Base-by-base conservation (phyloP, 352 stramenopile species). In the Pythium dissotocum region DNA sequence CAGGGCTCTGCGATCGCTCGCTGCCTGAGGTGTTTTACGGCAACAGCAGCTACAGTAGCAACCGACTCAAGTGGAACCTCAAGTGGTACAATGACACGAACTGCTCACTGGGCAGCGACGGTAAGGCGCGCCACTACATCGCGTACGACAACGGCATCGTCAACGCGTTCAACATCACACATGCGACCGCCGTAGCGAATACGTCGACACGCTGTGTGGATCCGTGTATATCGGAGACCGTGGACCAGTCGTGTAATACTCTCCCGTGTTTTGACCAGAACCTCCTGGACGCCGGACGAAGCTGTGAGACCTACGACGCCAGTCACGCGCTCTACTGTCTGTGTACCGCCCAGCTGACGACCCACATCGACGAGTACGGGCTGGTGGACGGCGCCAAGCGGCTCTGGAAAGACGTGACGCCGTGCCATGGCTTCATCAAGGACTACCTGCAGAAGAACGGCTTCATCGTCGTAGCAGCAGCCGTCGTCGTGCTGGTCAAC, bases 401-500 rank as follows among this genome's bases (percentile, higher is more conserved):
- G 40, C 77, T 95, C 12, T 95, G 85, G 85, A 54, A 73, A 0
- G 69, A 75, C 9, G 78, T 83, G 42, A 44, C 79, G 1, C 87
- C 87, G 1, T 95, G 87, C 24, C 79, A 71, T 4, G 74, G 67
- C 8, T 95, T 91, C 61, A 82, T 93, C 53, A 88, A 54, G 0
- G 83, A 89, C 61, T 95, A 88, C 44, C 6, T 90, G 6, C 73
- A 57, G 32, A 86, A 84, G 58, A 95, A 92, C 30, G 72, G 58
- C 1, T 85, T 95, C 60, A 89, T 95, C 24, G 58, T 88, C 5
- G 26, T 88, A 0, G 87, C 87, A 1, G 85, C 87, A 0, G 74
- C 68, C 18, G 76, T 93, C 14, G 85, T 95, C 2, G 83, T 95
- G 33, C 33, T 93, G 36, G 84, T 95, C 9, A 94, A 96, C 61